Evolutionary conservation across 176 grass and related monocot genomes (phyloP).

Genomic region (Hyparrhenia diplandra): DNA sequence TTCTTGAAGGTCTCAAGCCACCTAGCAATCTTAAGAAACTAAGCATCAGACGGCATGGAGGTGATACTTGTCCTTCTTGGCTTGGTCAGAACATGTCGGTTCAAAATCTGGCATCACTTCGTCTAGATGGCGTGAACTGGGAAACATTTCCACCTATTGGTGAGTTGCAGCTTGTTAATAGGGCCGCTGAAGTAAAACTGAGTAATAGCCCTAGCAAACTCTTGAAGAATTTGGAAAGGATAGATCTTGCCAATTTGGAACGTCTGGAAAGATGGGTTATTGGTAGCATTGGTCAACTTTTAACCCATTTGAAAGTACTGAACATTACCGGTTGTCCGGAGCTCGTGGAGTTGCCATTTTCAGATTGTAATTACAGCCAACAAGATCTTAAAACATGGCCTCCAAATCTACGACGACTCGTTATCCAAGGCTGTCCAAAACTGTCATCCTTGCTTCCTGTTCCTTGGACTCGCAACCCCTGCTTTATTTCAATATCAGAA

Average conservation of each 20-base stretch:
- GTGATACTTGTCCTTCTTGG: background rate
- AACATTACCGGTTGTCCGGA: background rate
- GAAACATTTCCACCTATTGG: background rate
- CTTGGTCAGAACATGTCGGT: background rate
- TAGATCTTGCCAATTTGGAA: background rate
- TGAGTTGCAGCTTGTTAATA: background rate
- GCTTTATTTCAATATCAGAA: no score
- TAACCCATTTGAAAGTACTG: background rate
- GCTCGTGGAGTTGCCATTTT: background rate
- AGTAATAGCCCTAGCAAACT: background rate
- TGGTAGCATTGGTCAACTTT: background rate
- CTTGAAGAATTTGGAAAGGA: background rate
- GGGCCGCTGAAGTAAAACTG: background rate
- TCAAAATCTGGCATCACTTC: background rate
- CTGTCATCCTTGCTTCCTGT: background rate
- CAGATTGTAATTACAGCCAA: background rate
- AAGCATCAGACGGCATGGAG: background rate
- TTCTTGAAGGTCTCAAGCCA: background rate
- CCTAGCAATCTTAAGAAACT: background rate
- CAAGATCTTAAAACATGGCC: background rate
- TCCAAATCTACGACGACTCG: background rate
- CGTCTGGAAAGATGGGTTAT: background rate
- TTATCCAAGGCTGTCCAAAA: rapidly evolving
- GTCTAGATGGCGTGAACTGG: background rate
- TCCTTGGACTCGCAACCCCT: background rate